phyloP scores from a whole-genome alignment of 2,329 filamentous ascomycete species.

The Apiospora marii region DNA sequence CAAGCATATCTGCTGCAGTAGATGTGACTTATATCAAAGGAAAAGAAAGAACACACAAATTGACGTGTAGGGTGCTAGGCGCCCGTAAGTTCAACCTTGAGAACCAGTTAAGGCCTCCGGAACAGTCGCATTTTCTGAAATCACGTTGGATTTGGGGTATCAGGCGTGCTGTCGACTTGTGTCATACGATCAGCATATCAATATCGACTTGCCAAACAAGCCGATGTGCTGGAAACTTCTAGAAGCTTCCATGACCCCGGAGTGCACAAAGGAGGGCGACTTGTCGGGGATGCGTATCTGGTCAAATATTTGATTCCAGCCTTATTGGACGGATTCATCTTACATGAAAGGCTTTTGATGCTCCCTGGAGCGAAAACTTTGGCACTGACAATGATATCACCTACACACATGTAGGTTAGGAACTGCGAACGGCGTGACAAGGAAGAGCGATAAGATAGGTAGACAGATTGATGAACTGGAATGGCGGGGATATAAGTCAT shows the following conservation, averaged over 20 bases:
- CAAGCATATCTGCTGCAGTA: not conserved
- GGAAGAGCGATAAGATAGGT: slow-evolving; percentile 1
- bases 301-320: not conserved
- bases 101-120: not conserved
- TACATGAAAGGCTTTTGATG: not conserved
- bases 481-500: not conserved
- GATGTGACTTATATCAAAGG: not conserved
- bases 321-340: not conserved
- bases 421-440: not conserved
- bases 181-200: not conserved
- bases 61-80: not conserved
- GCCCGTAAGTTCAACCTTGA: not conserved
- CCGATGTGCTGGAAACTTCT: not conserved
- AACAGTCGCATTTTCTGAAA: not conserved
- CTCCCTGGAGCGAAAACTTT: not conserved
- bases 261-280: not conserved
- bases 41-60: not conserved
- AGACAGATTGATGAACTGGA: not conserved
- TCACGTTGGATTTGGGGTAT: not conserved
- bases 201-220: not conserved
- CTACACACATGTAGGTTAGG: not conserved
- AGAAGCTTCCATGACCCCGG: not conserved
- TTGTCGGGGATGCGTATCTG: not conserved
- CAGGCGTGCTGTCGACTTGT: not conserved
- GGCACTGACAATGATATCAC: not conserved